Conservation (phyloP, 805 yeast genomes). For the Saccharomycopsis selenospora region DNA sequence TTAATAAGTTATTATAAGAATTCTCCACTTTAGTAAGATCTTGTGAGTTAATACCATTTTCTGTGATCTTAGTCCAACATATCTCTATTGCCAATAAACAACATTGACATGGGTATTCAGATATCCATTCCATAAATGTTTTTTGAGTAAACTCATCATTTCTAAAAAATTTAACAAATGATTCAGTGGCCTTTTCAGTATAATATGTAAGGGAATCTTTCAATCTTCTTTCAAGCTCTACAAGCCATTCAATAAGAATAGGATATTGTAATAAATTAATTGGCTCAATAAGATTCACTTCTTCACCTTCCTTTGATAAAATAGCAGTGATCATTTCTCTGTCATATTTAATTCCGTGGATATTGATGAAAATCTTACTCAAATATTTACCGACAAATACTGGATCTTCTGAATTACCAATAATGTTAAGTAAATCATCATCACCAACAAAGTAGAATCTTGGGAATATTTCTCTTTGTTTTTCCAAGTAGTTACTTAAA, state of each 20-base stretch:
- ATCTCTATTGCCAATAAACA: slow-evolving; percentile 49
- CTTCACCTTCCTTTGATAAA: slow-evolving; percentile 61
- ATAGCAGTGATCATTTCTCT: slow-evolving; percentile 38
- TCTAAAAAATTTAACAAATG: slow-evolving; percentile 21
- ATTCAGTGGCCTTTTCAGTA: slow-evolving; percentile 29
- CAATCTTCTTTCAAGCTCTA: slow-evolving; percentile 47
- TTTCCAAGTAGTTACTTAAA: slow-evolving; percentile 69
- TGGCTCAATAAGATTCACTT: slow-evolving; percentile 34
- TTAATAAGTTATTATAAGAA: slow-evolving; percentile 20
- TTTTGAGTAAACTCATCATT: slow-evolving; percentile 10
- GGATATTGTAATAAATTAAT: slow-evolving; percentile 38
- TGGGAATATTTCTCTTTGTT: slow-evolving; percentile 69
- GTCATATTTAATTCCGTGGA: slow-evolving; percentile 37
- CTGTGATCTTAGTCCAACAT: slow-evolving; percentile 42
- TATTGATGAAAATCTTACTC: slow-evolving; percentile 65
- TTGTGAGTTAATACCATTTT: slow-evolving; percentile 22
- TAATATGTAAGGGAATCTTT: slow-evolving; percentile 39
- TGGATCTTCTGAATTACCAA: slow-evolving; percentile 55
- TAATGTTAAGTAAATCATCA: slow-evolving; percentile 76
- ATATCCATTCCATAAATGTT: slow-evolving; percentile 31
- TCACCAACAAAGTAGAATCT: slow-evolving; percentile 85
- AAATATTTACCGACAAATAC: slow-evolving; percentile 48
- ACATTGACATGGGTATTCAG: slow-evolving; percentile 48
- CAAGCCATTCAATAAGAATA: slow-evolving; percentile 55
- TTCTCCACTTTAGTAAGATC: background rate